Percentiles rank a stretch among this genome's conserved stretches.
phyloP scores from a whole-genome alignment of 495 filamentous ascomycete species.

The Parathielavia hyrcaniae region DNA sequence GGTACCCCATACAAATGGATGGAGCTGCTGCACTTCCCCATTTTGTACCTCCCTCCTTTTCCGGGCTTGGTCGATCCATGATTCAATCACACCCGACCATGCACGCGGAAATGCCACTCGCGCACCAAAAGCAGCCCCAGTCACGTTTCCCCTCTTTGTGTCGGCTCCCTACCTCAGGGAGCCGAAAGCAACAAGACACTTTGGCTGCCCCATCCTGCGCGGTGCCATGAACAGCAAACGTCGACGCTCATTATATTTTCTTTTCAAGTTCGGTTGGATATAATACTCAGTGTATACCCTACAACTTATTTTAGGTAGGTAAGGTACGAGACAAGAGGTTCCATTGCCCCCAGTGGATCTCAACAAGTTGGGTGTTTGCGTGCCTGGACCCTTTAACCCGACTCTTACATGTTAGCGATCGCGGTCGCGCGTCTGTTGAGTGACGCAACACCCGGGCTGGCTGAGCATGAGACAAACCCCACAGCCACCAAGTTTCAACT shows the following conservation, averaged over 20 bases:
- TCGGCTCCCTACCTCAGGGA: slow-evolving; percentile 4
- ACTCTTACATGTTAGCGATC: too few relatives aligned
- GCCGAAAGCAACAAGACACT: not conserved
- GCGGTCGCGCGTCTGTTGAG: not conserved
- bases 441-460: not conserved
- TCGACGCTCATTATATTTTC: too few relatives aligned
- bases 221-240: too few relatives aligned
- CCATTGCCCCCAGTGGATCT: too few relatives aligned
- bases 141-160: not conserved
- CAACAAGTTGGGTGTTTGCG: too few relatives aligned
- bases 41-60: slow-evolving; percentile 12
- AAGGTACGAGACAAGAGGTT: too few relatives aligned
- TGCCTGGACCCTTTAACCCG: too few relatives aligned
- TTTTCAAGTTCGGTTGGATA: too few relatives aligned
- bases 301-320: too few relatives aligned
- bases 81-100: slow-evolving; percentile 17
- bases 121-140: not conserved
- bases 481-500: not conserved
- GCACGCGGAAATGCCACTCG: slow-evolving; percentile 11
- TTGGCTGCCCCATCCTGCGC: not conserved
- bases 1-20: slow-evolving; percentile 19
- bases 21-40: slow-evolving; percentile 11
- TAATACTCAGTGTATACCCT: too few relatives aligned
- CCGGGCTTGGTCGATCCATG: slow-evolving; percentile 16
- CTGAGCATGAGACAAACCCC: not conserved